A percentile compares a stretch with the other conserved stretches of the same genome.
Conservation (phyloP, 139 green algal species). For the Pseudopediastrum boryanum region DNA sequence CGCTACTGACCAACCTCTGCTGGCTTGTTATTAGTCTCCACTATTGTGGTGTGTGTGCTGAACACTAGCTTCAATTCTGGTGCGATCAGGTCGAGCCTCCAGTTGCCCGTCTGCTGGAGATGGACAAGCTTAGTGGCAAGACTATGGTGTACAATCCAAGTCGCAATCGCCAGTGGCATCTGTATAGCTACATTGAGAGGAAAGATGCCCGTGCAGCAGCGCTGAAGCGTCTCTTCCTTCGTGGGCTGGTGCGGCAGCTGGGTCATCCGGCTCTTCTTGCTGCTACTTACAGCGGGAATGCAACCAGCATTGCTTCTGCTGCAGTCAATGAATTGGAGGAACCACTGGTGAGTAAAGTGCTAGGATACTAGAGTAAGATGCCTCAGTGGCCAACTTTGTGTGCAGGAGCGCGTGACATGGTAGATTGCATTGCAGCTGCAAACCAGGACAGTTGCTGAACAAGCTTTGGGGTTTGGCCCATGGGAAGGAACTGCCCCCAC, state of each 20-base stretch:
- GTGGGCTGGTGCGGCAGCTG: slow-evolving; percentile 78
- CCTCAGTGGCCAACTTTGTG: too few relatives aligned
- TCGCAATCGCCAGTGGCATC: slow-evolving; percentile 92
- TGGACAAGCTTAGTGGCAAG: slow-evolving; percentile 64
- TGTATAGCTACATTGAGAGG: slow-evolving; percentile 76
- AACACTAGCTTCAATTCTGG: too few relatives aligned
- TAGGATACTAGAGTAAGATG: too few relatives aligned
- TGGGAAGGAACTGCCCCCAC: too few relatives aligned
- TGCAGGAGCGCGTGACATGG: background rate
- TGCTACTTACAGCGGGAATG: slow-evolving; percentile 73
- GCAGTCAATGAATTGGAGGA: slow-evolving; percentile 82
- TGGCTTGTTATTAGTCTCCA: background rate
- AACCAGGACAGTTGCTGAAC: background rate
- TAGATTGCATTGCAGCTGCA: background rate
- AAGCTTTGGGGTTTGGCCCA: too few relatives aligned
- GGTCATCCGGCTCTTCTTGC: slow-evolving; percentile 69
- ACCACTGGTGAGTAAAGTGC: slow-evolving; percentile 56
- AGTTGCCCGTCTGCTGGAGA: slow-evolving; percentile 79
- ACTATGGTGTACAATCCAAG: slow-evolving; percentile 68
- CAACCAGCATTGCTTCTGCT: slow-evolving; percentile 60
- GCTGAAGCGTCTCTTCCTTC: slow-evolving; percentile 78
- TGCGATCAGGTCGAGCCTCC: slow-evolving; percentile 62
- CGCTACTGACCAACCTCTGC: background rate
- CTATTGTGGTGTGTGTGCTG: background rate
- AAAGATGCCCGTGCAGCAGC: slow-evolving; percentile 16